Evolutionary conservation across 345 rosid species (phyloP).

Genomic region (Gossypium sturtianum): DNA sequence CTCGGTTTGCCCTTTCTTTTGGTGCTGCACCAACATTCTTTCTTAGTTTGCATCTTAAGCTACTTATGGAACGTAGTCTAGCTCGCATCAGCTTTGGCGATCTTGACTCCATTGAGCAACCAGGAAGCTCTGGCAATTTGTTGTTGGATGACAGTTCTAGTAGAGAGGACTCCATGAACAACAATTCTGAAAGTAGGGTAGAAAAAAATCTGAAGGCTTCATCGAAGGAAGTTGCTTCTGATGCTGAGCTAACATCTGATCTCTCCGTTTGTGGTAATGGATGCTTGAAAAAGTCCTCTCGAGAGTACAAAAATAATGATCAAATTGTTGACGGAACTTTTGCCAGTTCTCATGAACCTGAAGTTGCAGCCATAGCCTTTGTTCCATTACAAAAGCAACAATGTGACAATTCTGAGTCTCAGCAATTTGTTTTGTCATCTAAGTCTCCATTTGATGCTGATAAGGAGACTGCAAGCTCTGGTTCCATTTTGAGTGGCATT

Average conservation of each 20-base stretch:
- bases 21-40: slow-evolving; percentile 53
- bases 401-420: slow-evolving; percentile 25
- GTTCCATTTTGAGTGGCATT: slow-evolving; percentile 31
- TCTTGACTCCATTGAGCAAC: slow-evolving; percentile 30
- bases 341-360: slow-evolving; percentile 24
- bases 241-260: not conserved
- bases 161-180: slow-evolving; percentile 22
- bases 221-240: slow-evolving; percentile 7
- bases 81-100: slow-evolving; percentile 26
- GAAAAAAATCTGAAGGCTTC: slow-evolving; percentile 19
- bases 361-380: slow-evolving; percentile 20
- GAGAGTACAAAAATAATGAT: not conserved
- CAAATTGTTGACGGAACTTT: slow-evolving; percentile 10
- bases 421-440: slow-evolving; percentile 12
- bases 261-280: slow-evolving; percentile 5
- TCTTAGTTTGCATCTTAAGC: slow-evolving; percentile 57
- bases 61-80: slow-evolving; percentile 47
- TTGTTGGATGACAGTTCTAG: slow-evolving; percentile 26
- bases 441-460: slow-evolving; percentile 27
- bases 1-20: slow-evolving; percentile 46
- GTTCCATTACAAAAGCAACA: slow-evolving; percentile 28
- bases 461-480: slow-evolving; percentile 28
- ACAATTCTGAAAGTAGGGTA: slow-evolving; percentile 23
- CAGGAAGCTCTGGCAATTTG: slow-evolving; percentile 31
- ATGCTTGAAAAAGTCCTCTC: not conserved